Percentiles rank a stretch among this genome's conserved stretches.
Conservation (phyloP, 352 stramenopile genomes). For the Pythium scleroteichum region DNA sequence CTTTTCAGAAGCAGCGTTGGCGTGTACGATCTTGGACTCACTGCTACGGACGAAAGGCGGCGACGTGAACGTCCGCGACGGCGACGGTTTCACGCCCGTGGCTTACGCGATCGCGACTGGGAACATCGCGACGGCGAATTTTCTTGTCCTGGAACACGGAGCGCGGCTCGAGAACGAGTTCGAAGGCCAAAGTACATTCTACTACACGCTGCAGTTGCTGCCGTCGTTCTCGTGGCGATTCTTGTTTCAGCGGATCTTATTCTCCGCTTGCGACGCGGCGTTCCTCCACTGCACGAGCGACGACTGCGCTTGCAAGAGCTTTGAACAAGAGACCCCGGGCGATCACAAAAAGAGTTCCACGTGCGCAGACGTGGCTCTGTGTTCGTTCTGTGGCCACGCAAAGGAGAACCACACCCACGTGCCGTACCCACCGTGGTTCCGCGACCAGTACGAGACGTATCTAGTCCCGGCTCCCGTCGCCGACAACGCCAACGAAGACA, state of each 20-base stretch:
- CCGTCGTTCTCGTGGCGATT: conserved; percentile 49
- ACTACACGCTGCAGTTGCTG: conserved; percentile 58
- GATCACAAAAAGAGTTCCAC: too few species aligned
- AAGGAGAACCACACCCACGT: conserved; percentile 31
- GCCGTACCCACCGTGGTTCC: conserved; percentile 67
- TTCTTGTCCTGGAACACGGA: conserved; percentile 34
- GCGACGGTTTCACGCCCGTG: conserved; percentile 47
- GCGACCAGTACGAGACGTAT: conserved; percentile 74
- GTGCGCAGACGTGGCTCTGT: conserved; percentile 11
- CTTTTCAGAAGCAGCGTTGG: conserved; percentile 32
- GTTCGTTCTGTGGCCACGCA: conserved; percentile 54
- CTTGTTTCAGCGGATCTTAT: conserved; percentile 39
- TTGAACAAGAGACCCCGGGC: conserved; percentile 30
- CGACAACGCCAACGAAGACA: conserved; percentile 2
- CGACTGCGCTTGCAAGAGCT: conserved; percentile 64
- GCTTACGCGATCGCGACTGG: conserved; percentile 46
- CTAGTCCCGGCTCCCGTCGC: neutral
- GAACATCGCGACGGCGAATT: conserved; percentile 38
- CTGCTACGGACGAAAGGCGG: conserved; percentile 30
- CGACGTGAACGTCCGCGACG: conserved; percentile 56
- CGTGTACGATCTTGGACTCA: conserved; percentile 26
- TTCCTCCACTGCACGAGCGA: conserved; percentile 50
- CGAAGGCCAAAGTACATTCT: conserved; percentile 62
- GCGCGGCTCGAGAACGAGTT: conserved; percentile 52
- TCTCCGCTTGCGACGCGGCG: conserved; percentile 30